These are phyloP conservation scores for Fusarium euwallaceae DNA, from an alignment of 2,329 filamentous ascomycete genomes.

Conservation along the genomic window DNA sequence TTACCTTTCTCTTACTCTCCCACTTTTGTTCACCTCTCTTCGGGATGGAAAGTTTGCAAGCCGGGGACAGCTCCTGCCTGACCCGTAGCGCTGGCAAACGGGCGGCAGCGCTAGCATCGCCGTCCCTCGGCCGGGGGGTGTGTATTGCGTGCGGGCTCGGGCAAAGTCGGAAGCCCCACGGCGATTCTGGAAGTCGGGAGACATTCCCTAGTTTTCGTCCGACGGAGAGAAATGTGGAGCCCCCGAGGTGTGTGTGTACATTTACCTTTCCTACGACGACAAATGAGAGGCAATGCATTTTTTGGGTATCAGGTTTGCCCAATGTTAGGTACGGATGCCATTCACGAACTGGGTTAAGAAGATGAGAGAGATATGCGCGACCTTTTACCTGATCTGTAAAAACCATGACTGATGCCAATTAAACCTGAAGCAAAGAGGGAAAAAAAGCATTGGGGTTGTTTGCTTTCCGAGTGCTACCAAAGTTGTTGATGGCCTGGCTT, in stretches of 20 bases:
- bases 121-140: constrained; percentile 13
- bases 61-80: constrained; percentile 27
- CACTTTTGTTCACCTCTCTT: constrained; percentile 8
- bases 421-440: not conserved
- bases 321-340: constrained; percentile 7
- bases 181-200: constrained; percentile 44
- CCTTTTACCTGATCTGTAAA: constrained; percentile 22
- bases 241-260: constrained; percentile 7
- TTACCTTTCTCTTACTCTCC: not conserved
- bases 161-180: constrained; percentile 41
- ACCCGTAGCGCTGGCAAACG: constrained; percentile 42
- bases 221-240: constrained; percentile 37
- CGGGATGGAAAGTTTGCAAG: constrained; percentile 22
- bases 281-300: constrained; percentile 23
- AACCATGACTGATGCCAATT: constrained; percentile 31
- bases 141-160: constrained; percentile 23
- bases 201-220: constrained; percentile 40
- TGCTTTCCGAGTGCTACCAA: not conserved
- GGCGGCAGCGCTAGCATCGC: constrained; percentile 38
- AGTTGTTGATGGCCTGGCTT: not conserved
- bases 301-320: constrained; percentile 12
- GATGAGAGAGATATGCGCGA: constrained; percentile 18
- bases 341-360: constrained; percentile 4
- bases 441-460: constrained; percentile 3
- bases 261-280: not conserved